Percentiles rank a stretch among this genome's conserved stretches.
phyloP scores from a whole-genome alignment of 352 stramenopile species.

The Sclerospora graminicola region DNA sequence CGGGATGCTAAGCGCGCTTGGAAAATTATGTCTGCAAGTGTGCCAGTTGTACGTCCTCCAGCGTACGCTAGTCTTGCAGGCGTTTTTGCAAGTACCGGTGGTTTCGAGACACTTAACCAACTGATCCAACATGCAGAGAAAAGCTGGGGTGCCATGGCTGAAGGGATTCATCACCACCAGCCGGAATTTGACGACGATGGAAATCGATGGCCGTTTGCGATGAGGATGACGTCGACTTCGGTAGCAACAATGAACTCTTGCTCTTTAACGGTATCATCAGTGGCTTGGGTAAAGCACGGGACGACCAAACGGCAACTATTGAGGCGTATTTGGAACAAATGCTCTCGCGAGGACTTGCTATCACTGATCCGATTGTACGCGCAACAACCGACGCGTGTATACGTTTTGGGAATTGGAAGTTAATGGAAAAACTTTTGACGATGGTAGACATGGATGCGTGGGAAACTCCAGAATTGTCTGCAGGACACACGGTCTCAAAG shows the following conservation, averaged over 20 bases:
- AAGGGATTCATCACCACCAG: conserved; percentile 13
- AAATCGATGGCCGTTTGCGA: conserved; percentile 16
- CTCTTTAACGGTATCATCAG: conserved; percentile 77
- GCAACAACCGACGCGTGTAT: conserved; percentile 64
- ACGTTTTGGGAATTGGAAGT: conserved; percentile 47
- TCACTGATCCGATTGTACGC: conserved; percentile 71
- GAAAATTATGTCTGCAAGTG: conserved; percentile 58
- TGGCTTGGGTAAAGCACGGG: conserved; percentile 62
- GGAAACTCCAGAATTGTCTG: conserved; percentile 44
- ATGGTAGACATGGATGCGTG: conserved; percentile 40
- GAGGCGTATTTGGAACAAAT: conserved; percentile 48
- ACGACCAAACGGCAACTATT: conserved; percentile 61
- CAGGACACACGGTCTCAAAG: conserved; percentile 73
- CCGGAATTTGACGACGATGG: conserved; percentile 22
- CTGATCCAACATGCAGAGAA: conserved; percentile 47
- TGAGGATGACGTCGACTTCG: conserved; percentile 15
- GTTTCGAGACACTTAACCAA: conserved; percentile 53
- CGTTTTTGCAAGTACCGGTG: conserved; percentile 67
- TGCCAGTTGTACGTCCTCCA: conserved; percentile 53
- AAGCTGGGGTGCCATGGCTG: conserved; percentile 21
- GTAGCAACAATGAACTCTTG: conserved; percentile 27
- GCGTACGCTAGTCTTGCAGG: conserved; percentile 76
- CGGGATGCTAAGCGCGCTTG: conserved; percentile 62
- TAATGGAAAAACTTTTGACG: conserved; percentile 35
- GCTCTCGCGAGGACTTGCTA: conserved; percentile 28